Percentiles rank a stretch among this genome's conserved stretches.
Conservation (phyloP, 352 stramenopile species). For the Globisporangium camurandrum region DNA sequence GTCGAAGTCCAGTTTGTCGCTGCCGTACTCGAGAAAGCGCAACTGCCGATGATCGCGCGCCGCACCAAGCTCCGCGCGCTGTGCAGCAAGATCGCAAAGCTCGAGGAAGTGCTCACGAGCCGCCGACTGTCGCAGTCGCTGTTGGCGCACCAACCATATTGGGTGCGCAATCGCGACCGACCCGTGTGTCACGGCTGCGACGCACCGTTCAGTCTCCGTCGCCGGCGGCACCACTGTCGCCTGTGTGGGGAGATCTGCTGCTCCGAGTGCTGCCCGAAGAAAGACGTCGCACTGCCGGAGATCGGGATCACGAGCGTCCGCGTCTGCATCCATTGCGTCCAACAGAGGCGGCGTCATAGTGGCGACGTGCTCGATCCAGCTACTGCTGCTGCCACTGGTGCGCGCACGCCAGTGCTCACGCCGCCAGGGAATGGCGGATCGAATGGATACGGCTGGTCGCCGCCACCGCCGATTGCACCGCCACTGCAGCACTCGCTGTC, state of each 20-base stretch:
- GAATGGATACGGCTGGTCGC: too few species aligned
- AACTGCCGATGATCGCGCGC: constrained; percentile 41
- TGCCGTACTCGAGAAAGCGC: constrained; percentile 65
- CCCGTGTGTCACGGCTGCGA: constrained; percentile 50
- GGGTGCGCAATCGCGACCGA: constrained; percentile 61
- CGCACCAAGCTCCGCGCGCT: constrained; percentile 52
- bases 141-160: constrained; percentile 51
- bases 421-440: too few species aligned
- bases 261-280: constrained; percentile 73
- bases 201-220: constrained; percentile 60
- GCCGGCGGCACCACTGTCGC: constrained; percentile 69
- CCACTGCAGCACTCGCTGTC: constrained; percentile 6
- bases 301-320: constrained; percentile 53
- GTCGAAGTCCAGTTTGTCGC: constrained; percentile 73
- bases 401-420: constrained; percentile 14
- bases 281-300: constrained; percentile 63
- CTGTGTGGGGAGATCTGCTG: constrained; percentile 74
- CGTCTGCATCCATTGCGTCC: constrained; percentile 53
- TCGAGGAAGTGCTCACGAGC: constrained; percentile 68
- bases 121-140: constrained; percentile 63
- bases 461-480: constrained; percentile 14
- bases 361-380: constrained; percentile 20
- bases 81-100: constrained; percentile 40
- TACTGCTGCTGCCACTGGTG: constrained; percentile 7
- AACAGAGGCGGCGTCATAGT: constrained; percentile 47